Conservation (phyloP, 768 basidiomycete genomes). For the Mycena epipterygia region DNA sequence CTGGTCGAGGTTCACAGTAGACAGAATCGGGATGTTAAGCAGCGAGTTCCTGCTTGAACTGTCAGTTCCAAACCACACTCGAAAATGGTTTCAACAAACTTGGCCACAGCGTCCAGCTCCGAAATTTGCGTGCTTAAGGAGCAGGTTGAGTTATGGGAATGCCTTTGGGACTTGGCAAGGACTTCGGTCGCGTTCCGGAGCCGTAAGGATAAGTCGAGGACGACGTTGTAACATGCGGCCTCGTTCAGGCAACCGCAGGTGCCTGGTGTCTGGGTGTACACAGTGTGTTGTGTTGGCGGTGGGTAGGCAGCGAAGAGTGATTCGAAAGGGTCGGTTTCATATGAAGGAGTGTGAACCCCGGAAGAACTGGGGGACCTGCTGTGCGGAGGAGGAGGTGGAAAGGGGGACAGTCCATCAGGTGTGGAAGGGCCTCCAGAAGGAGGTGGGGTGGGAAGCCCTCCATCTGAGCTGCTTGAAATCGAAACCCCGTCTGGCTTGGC, state of each 20-base stretch:
- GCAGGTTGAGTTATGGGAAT: slow-evolving; percentile 35
- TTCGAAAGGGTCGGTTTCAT: slow-evolving; percentile 9
- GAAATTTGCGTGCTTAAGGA: neutral
- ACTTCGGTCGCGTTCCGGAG: slow-evolving; percentile 60
- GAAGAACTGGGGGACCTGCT: too few species aligned
- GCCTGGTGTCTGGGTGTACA: slow-evolving; percentile 36
- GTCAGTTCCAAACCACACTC: neutral
- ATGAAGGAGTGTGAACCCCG: neutral
- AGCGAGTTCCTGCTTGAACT: neutral
- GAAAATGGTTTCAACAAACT: neutral
- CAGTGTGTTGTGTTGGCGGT: slow-evolving; percentile 8
- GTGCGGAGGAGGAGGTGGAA: too few species aligned
- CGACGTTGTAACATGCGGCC: slow-evolving; percentile 54
- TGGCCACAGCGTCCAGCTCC: slow-evolving; percentile 17
- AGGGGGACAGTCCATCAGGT: too few species aligned
- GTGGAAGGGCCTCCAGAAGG: too few species aligned
- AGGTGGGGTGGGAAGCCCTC: too few species aligned
- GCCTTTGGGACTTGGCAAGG: slow-evolving; percentile 53
- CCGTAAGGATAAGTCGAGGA: slow-evolving; percentile 63
- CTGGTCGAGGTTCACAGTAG: neutral
- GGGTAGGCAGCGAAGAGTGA: slow-evolving; percentile 14
- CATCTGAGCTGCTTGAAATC: too few species aligned
- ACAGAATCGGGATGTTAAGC: neutral
- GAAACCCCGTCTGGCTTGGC: too few species aligned
- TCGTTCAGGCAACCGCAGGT: slow-evolving; percentile 62